Evolutionary conservation across 805 yeast genomes (phyloP).

Genomic region (Pichia gijzeniarum): DNA sequence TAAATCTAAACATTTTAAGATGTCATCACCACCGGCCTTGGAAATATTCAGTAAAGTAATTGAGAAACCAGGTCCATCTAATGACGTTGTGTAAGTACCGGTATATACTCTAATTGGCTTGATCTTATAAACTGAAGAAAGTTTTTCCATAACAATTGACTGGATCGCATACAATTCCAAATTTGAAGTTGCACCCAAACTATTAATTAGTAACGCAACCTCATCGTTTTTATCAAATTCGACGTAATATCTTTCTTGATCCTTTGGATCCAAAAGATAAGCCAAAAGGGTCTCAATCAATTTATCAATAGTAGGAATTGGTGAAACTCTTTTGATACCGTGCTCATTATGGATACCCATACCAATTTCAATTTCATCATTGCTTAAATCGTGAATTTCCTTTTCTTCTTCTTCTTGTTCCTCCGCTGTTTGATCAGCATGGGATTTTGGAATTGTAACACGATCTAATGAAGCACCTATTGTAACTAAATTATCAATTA

Average conservation of each 20-base stretch:
- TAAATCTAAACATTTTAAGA: constrained; percentile 55
- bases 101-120: constrained; percentile 62
- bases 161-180: constrained; percentile 73
- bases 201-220: constrained; percentile 69
- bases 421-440: constrained; percentile 3
- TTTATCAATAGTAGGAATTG: constrained; percentile 65
- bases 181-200: constrained; percentile 83
- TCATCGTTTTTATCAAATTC: constrained; percentile 53
- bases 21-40: constrained; percentile 38
- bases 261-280: constrained; percentile 54
- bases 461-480: constrained; percentile 87
- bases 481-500: constrained; percentile 67
- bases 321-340: constrained; percentile 58
- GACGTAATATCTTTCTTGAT: constrained; percentile 77
- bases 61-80: constrained; percentile 89
- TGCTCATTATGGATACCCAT: constrained; percentile 97
- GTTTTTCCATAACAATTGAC: constrained; percentile 46
- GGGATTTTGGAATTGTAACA: constrained; percentile 79
- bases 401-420: constrained; percentile 32
- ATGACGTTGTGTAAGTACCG: constrained; percentile 82
- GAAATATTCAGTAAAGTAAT: constrained; percentile 72
- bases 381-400: constrained; percentile 37
- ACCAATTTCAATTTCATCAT: constrained; percentile 77
- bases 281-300: constrained; percentile 54
- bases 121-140: constrained; percentile 47